Conservation (phyloP, 768 basidiomycete genomes). For the Hypholoma sublateritium region DNA sequence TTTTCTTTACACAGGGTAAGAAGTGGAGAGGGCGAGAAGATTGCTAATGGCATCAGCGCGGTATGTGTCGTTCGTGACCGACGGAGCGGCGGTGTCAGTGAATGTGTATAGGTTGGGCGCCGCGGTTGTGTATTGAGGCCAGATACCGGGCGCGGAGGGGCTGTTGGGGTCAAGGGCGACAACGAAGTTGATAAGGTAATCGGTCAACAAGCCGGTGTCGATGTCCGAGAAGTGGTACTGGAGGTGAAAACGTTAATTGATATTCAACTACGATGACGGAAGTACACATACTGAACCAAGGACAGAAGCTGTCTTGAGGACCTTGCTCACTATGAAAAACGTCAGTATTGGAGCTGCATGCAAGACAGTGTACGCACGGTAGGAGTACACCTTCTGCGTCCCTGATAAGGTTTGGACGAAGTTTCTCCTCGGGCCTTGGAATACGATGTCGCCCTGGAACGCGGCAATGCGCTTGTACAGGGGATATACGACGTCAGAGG, state of each 20-base stretch:
- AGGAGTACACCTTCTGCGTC: slow-evolving; percentile 40
- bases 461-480: slow-evolving; percentile 48
- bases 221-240: slow-evolving; percentile 7
- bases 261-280: neutral
- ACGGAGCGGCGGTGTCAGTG: neutral
- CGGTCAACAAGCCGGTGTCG: neutral
- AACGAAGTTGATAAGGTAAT: slow-evolving; percentile 2
- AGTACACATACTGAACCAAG: neutral
- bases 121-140: slow-evolving; percentile 3
- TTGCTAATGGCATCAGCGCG: neutral
- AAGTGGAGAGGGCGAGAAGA: neutral
- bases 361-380: slow-evolving; percentile 39
- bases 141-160: neutral
- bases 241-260: neutral
- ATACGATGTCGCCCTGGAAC: slow-evolving; percentile 44
- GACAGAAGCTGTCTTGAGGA: neutral
- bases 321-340: neutral
- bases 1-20: neutral
- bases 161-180: slow-evolving; percentile 2
- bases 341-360: neutral
- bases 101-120: slow-evolving; percentile 2
- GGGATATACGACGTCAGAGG: slow-evolving; percentile 40
- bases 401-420: slow-evolving; percentile 36
- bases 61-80: neutral
- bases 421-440: slow-evolving; percentile 47